Conservation (phyloP, 306 rosid species). For the Ochetophila trinervis region DNA sequence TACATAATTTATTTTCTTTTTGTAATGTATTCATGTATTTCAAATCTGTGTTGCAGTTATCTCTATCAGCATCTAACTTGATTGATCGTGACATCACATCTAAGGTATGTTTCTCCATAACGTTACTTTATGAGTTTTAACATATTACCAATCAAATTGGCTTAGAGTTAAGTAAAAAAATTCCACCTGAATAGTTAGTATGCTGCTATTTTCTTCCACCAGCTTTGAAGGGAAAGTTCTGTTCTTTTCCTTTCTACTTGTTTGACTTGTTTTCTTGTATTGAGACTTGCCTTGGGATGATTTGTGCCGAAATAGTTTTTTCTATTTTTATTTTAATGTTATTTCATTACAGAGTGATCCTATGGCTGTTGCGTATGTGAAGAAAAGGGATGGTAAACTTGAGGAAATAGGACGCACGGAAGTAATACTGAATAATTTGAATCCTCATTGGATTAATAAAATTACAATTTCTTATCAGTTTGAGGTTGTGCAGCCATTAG, state of each 20-base stretch:
- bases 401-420: constrained; percentile 84
- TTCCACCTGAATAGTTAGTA: too few species aligned
- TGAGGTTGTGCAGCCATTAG: constrained; percentile 67
- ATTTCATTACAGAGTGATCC: constrained; percentile 65
- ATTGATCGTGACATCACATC: constrained; percentile 46
- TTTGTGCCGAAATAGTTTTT: neutral
- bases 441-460: constrained; percentile 79
- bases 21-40: constrained; percentile 20
- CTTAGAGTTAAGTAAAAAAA: too few species aligned
- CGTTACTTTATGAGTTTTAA: neutral
- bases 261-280: too few species aligned
- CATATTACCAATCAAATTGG: too few species aligned
- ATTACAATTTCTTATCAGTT: constrained; percentile 64
- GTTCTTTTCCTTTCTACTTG: neutral
- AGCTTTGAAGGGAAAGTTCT: neutral
- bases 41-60: constrained; percentile 45
- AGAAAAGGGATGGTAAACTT: constrained; percentile 55
- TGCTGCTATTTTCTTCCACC: neutral
- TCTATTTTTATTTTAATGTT: neutral
- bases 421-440: constrained; percentile 63
- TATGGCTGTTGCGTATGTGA: constrained; percentile 53
- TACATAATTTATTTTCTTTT: neutral
- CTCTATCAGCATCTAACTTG: constrained; percentile 55
- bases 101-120: constrained; percentile 6
- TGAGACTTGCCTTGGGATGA: neutral